A percentile compares a stretch with the other conserved stretches of the same genome.
These are phyloP conservation scores for Ottelia alismoides DNA, from an alignment of 106 monocot species.

Conservation along the genomic window DNA sequence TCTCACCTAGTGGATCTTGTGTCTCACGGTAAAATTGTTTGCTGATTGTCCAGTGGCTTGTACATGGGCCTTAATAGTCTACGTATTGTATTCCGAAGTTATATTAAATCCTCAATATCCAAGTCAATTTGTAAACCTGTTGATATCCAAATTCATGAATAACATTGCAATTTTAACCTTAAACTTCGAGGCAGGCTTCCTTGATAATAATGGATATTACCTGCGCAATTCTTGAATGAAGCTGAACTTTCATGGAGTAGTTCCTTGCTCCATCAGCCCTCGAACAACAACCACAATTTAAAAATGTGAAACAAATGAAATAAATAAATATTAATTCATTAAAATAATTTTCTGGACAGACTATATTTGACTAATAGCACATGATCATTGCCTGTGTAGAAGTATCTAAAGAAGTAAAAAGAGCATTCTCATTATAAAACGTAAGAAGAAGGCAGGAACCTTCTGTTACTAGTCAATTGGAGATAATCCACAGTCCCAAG, in stretches of 20 bases:
- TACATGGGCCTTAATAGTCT: too few relatives aligned
- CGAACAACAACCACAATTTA: not conserved
- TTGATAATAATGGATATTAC: constrained; percentile 17
- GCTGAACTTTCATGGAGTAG: constrained; percentile 40
- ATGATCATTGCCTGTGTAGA: not conserved
- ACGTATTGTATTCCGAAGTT: not conserved
- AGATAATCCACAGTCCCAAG: constrained; percentile 28
- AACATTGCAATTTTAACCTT: not conserved
- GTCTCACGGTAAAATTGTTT: too few relatives aligned
- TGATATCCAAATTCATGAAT: not conserved
- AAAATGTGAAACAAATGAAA: not conserved
- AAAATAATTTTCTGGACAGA: not conserved
- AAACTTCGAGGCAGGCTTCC: too few relatives aligned
- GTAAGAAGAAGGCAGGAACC: constrained; percentile 17
- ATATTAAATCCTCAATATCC: constrained; percentile 16
- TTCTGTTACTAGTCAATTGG: constrained; percentile 43
- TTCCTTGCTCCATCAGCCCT: constrained; percentile 63
- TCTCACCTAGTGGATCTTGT: too few relatives aligned
- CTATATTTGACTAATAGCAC: not conserved
- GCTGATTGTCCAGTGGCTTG: too few relatives aligned
- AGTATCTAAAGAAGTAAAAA: not conserved
- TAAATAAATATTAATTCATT: not conserved
- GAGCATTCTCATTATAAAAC: not conserved
- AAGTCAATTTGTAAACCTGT: constrained; percentile 24
- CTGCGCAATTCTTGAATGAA: constrained; percentile 79